Evolutionary conservation across 1,139 yeast species (phyloP).

Genomic region (Yarrowia galli): DNA sequence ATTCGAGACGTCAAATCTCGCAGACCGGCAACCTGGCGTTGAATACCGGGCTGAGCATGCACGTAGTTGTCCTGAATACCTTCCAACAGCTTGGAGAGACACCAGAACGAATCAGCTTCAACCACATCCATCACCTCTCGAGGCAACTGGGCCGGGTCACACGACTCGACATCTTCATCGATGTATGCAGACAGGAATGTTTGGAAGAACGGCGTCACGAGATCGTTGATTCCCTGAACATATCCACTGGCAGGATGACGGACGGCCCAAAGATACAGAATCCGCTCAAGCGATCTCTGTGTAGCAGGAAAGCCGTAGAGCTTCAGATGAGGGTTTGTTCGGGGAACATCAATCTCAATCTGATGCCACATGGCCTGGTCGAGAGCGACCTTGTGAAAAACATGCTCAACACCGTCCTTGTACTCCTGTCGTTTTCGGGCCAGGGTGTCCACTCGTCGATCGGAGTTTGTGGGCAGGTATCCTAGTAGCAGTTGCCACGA

Average conservation of each 20-base stretch:
- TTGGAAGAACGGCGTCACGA: conserved; percentile 93
- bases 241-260: conserved; percentile 98
- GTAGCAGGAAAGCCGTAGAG: conserved; percentile 74
- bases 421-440: conserved; percentile 87
- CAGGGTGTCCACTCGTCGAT: conserved; percentile 73
- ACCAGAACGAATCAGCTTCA: conserved; percentile 98
- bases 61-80: conserved; percentile 96
- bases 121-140: conserved; percentile 62
- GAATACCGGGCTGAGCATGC: conserved; percentile 97
- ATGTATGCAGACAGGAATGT: conserved; percentile 77
- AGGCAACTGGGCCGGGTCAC: conserved; percentile 72
- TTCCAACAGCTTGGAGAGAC: conserved; percentile 85
- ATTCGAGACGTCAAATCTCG: conserved; percentile 80
- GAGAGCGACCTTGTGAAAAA: conserved; percentile 63
- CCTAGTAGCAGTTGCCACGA: conserved; percentile 93
- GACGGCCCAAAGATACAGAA: conserved; percentile 92
- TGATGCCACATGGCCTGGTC: conserved; percentile 95
- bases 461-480: conserved; percentile 83
- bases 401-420: conserved; percentile 69
- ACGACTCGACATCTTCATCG: conserved; percentile 57
- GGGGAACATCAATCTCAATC: conserved; percentile 90
- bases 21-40: conserved; percentile 84
- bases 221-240: conserved; percentile 98
- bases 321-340: conserved; percentile 87
- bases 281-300: conserved; percentile 77